Conservation (phyloP, 2,329 filamentous ascomycete genomes). For the Cordyceps fumosorosea region DNA sequence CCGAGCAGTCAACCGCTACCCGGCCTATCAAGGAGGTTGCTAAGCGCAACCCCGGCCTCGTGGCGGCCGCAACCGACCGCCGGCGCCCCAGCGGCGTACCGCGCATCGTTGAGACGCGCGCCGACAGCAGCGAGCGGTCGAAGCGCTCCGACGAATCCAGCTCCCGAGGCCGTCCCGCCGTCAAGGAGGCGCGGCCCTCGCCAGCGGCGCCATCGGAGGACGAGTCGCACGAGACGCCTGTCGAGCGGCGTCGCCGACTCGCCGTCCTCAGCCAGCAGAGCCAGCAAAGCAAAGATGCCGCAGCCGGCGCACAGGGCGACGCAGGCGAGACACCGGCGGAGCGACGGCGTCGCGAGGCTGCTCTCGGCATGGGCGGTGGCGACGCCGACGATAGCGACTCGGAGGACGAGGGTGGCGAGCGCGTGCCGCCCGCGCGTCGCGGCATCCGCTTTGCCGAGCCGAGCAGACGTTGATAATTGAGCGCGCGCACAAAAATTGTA, state of each 20-base stretch:
- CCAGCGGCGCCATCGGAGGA: not conserved
- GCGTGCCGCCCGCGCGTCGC: conserved; percentile 44
- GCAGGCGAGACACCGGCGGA: conserved; percentile 67
- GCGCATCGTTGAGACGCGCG: conserved; percentile 10
- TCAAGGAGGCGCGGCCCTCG: conserved; percentile 5
- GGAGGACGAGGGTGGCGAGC: conserved; percentile 48
- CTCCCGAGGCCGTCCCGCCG: conserved; percentile 5
- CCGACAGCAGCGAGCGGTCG: not conserved
- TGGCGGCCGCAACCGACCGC: not conserved
- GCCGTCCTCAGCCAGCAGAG: conserved; percentile 34
- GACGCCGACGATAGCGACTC: conserved; percentile 41
- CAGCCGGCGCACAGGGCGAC: conserved; percentile 21
- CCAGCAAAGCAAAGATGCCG: conserved; percentile 10
- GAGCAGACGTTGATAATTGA: conserved; percentile 13
- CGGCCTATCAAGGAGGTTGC: conserved; percentile 43
- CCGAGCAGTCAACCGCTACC: conserved; percentile 44
- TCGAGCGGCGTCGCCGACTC: conserved; percentile 61
- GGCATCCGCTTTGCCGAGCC: conserved; percentile 57
- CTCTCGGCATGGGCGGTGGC: conserved; percentile 52
- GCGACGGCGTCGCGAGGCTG: conserved; percentile 64
- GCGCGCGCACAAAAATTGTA: not conserved
- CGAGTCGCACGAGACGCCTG: conserved; percentile 52
- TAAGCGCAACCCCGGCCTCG: conserved; percentile 20
- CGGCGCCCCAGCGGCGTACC: not conserved
- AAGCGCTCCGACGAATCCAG: not conserved